Conservation (phyloP, 331 rosid species). For the Acacia concinna region DNA sequence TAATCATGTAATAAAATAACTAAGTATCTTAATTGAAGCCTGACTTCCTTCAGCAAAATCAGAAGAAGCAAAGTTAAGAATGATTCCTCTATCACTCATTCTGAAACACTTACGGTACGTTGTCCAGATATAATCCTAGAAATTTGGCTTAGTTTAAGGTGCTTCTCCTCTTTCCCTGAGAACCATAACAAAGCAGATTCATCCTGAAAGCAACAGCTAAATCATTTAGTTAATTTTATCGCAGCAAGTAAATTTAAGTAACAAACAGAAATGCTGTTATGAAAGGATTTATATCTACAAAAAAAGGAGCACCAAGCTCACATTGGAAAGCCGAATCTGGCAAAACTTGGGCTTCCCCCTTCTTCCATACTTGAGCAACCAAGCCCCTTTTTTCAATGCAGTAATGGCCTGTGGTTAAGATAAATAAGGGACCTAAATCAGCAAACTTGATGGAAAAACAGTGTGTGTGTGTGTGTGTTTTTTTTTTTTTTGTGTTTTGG, state of each 20-base stretch:
- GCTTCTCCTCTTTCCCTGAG: constrained; percentile 77
- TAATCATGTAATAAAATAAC: neutral
- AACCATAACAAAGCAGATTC: constrained; percentile 72
- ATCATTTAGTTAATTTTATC: constrained; percentile 6
- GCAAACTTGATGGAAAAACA: constrained; percentile 19
- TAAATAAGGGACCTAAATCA: constrained; percentile 35
- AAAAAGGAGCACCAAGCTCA: constrained; percentile 47
- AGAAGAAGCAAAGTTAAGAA: constrained; percentile 6
- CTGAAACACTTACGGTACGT: constrained; percentile 61
- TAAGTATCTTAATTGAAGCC: neutral
- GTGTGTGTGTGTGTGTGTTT: too few species aligned
- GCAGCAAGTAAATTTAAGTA: neutral
- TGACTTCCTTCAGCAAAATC: neutral
- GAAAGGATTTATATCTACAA: neutral
- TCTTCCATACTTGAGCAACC: constrained; percentile 94
- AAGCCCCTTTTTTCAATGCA: constrained; percentile 94
- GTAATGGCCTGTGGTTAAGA: constrained; percentile 79
- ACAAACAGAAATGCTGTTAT: neutral
- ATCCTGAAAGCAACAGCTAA: constrained; percentile 52
- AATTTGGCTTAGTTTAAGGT: constrained; percentile 64
- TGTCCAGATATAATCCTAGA: constrained; percentile 76
- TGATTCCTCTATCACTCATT: constrained; percentile 1
- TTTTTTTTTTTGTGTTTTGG: too few species aligned
- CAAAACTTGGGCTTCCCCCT: constrained; percentile 98
- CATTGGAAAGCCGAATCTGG: constrained; percentile 94